Base-by-base conservation (phyloP, 306 rosid species). In the Casuarina equisetifolia region DNA sequence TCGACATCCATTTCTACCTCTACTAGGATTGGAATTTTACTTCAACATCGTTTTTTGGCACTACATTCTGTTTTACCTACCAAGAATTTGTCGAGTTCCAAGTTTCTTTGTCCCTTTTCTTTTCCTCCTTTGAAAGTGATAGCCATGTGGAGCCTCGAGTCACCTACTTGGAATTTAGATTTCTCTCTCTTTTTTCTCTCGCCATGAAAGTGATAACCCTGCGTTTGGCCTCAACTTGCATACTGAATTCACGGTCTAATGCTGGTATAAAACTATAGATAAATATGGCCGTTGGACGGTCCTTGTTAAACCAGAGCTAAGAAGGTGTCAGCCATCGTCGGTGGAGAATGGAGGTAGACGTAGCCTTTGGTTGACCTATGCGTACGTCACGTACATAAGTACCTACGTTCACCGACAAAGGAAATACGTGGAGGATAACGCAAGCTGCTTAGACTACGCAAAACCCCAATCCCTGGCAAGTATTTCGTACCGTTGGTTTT, bases 401-500 rank as follows among this genome's bases (percentile, higher is more conserved):
- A 16, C 5, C 57, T 55, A 16, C 70, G 16, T 39, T 64, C 48
- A 45, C 48, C 48, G 19, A 16, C 11, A 64, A 13, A 39, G 6
- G 6, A 5, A 63, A 6, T 36, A 38, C 2, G 0, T 39, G 2
- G 2, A 9, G 40, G 4, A 7, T 38, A 36, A 16, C 10, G 6
- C 67, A 25, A 25, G 32, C 32, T 25, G 32, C 32, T 25, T 25
- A 1, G 32, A 25, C n/a, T 62, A 3, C n/a, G 42, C 10, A n/a
- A 35, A 66, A 70, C 61, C 69, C 17, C 43, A 38, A 76, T 52
- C 68, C 42, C 5, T 69, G 82, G 79, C 82, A 72, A 80, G 35
- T 67, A 74, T 80, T 66, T 17, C 75, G 83, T 74, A 74, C 70
- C 19, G 43, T 53, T 66, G 74, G 74, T 54, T 52, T 16, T 51